These are phyloP conservation scores for Pyricularia grisea DNA, from an alignment of 2,329 filamentous ascomycete species.

Conservation along the genomic window DNA sequence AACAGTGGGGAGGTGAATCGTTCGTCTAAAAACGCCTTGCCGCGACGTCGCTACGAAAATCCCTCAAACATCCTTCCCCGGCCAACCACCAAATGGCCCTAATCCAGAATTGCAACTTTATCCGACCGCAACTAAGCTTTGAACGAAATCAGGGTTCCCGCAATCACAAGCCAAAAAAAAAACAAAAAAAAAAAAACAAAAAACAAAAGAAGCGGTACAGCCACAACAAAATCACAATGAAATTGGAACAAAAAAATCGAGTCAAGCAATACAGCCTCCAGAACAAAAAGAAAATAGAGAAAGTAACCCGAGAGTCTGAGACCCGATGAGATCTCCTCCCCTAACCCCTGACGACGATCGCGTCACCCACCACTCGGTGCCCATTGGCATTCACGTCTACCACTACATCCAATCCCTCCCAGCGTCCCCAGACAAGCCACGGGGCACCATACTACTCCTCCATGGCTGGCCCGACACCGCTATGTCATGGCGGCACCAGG, in stretches of 20 bases:
- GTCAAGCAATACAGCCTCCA: neutral
- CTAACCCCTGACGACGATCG: neutral
- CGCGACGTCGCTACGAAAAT: neutral
- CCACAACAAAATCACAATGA: neutral
- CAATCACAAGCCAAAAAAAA: neutral
- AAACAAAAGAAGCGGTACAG: neutral
- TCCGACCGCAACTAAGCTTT: neutral
- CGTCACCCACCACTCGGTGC: neutral
- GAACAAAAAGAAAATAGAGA: neutral
- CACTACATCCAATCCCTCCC: slow-evolving; percentile 1
- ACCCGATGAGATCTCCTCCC: neutral
- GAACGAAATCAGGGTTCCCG: neutral
- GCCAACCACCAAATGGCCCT: no score
- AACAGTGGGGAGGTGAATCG: no score
- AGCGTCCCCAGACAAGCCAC: neutral
- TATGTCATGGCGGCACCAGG: slow-evolving; percentile 65
- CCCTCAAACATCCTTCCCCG: neutral
- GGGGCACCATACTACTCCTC: slow-evolving; percentile 19
- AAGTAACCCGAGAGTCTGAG: neutral
- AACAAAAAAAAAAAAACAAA: neutral
- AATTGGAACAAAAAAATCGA: neutral
- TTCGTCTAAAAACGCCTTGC: no score
- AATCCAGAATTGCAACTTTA: neutral
- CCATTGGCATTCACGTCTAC: neutral
- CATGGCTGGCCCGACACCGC: slow-evolving; percentile 41